These are phyloP conservation scores for Sapria himalayana DNA, from an alignment of 345 rosid genomes.

Conservation along the genomic window DNA sequence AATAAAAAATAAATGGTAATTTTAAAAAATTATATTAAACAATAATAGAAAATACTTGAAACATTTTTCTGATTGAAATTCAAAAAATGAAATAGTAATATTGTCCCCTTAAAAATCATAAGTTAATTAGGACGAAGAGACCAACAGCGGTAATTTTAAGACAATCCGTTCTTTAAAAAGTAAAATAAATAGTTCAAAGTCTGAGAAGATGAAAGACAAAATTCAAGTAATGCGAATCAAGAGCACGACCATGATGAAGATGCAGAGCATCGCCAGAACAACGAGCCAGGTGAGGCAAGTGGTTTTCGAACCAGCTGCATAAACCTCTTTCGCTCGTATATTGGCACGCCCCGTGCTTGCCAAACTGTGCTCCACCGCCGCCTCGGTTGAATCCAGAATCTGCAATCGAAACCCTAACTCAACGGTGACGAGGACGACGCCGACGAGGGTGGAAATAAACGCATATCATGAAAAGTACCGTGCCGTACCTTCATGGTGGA, in stretches of 20 bases:
- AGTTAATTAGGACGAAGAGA: no score
- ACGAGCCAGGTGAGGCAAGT: constrained; percentile 71
- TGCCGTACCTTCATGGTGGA: constrained; percentile 51
- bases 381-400: constrained; percentile 79
- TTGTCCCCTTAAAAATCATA: no score
- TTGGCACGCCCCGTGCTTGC: constrained; percentile 66
- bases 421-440: no score
- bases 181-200: no score
- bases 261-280: constrained; percentile 43
- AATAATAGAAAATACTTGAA: no score
- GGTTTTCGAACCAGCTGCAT: constrained; percentile 54
- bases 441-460: neutral
- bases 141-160: no score
- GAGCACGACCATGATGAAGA: constrained; percentile 73
- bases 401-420: constrained; percentile 11
- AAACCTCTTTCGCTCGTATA: constrained; percentile 35
- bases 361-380: constrained; percentile 73
- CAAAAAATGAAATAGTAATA: no score
- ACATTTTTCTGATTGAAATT: no score
- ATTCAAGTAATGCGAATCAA: constrained; percentile 50
- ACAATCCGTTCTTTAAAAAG: no score
- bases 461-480: neutral
- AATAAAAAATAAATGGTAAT: no score
- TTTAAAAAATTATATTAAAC: no score
- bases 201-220: neutral